phyloP scores from a whole-genome alignment of 2,329 filamentous ascomycete genomes.

The Fusarium humuli region DNA sequence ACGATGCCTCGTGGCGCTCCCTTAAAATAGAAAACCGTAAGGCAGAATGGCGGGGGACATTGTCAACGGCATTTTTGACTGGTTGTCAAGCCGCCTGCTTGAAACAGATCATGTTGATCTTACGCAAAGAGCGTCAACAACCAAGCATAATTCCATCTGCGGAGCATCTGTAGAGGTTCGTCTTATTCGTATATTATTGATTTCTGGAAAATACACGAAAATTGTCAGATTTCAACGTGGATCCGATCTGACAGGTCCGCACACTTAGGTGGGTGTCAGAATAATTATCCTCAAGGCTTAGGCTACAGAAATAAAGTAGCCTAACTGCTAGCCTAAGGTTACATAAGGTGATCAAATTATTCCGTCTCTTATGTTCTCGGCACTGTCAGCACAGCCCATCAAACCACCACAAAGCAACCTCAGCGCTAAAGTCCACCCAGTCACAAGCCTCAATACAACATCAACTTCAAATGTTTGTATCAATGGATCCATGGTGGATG shows the following conservation, averaged over 20 bases:
- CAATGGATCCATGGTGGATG: neutral
- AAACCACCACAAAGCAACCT: slow-evolving; percentile 2
- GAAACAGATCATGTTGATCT: slow-evolving; percentile 18
- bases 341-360: neutral
- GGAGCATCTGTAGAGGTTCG: neutral
- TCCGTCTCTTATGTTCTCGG: neutral
- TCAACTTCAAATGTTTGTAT: neutral
- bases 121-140: neutral
- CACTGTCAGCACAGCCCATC: slow-evolving; percentile 13
- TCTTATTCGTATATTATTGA: neutral
- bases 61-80: neutral
- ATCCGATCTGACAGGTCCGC: neutral
- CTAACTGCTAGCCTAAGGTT: neutral
- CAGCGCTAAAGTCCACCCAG: slow-evolving; percentile 22
- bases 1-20: slow-evolving; percentile 4
- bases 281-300: neutral
- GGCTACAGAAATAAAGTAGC: neutral
- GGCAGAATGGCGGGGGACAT: slow-evolving; percentile 6
- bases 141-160: neutral
- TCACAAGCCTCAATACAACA: slow-evolving; percentile 5
- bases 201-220: neutral
- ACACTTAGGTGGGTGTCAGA: neutral
- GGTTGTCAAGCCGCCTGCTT: neutral
- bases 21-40: slow-evolving; percentile 26
- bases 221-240: neutral